Percentiles rank a stretch among this genome's conserved stretches.
These are phyloP conservation scores for Paragyromitra xinjiangensis DNA, from an alignment of 495 filamentous ascomycete genomes.

Conservation along the genomic window DNA sequence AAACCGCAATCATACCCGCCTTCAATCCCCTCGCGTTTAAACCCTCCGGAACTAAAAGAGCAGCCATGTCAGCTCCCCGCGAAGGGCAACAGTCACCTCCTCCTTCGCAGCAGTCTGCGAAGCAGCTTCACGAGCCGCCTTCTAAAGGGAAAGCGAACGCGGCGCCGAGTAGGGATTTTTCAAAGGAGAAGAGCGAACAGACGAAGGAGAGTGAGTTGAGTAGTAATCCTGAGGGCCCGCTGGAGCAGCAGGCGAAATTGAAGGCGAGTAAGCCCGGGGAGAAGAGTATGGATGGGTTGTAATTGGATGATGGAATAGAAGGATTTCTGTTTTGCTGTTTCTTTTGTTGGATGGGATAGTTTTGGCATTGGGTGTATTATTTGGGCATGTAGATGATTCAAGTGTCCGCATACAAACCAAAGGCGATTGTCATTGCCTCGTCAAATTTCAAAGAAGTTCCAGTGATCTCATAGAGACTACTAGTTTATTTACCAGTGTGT, in stretches of 20 bases:
- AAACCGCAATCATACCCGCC: conserved; percentile 12
- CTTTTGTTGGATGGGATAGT: neutral
- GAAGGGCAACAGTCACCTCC: conserved; percentile 82
- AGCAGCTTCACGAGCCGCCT: conserved; percentile 64
- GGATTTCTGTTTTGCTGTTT: neutral
- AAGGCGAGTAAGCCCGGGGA: conserved; percentile 46
- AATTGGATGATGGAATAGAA: neutral
- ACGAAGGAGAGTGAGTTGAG: conserved; percentile 29
- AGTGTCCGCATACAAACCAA: neutral
- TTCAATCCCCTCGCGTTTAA: conserved; percentile 9
- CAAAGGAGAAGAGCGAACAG: conserved; percentile 31
- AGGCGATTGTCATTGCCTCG: neutral
- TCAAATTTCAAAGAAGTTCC: neutral
- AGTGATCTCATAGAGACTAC: neutral
- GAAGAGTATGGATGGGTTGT: conserved; percentile 50
- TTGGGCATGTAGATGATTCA: neutral
- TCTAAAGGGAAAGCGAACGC: conserved; percentile 31
- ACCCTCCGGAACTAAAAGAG: conserved; percentile 42
- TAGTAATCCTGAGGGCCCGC: conserved; percentile 46
- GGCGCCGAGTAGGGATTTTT: conserved; percentile 28
- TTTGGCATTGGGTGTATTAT: neutral
- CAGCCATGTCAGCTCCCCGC: conserved; percentile 67
- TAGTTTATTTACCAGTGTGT: neutral
- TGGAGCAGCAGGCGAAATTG: conserved; percentile 34
- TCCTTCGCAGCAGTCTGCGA: conserved; percentile 72